These are phyloP conservation scores for Syzygium jambos DNA, from an alignment of 345 rosid genomes.

Conservation along the genomic window DNA sequence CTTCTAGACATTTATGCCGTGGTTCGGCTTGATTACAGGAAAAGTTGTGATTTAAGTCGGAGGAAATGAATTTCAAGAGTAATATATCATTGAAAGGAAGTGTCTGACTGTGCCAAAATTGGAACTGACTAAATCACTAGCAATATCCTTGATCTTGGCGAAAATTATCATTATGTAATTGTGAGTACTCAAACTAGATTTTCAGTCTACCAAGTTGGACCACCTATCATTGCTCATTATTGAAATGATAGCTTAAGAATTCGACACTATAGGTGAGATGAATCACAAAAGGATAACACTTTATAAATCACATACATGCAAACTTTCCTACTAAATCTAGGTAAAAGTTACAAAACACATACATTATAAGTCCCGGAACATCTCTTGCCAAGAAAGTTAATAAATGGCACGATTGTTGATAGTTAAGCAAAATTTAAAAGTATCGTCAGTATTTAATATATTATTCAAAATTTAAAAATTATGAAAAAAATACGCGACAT, in stretches of 20 bases:
- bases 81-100: not conserved
- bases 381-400: not conserved
- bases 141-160: not conserved
- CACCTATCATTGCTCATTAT: not conserved
- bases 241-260: not conserved
- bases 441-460: not conserved
- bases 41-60: not conserved
- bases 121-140: not conserved
- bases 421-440: not conserved
- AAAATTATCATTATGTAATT: not conserved
- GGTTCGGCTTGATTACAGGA: not conserved
- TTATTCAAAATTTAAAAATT: not conserved
- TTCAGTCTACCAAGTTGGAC: fast-evolving
- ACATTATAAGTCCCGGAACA: not conserved
- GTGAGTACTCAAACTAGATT: not conserved
- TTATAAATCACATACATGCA: not conserved
- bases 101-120: not conserved
- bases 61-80: not conserved
- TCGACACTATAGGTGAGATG: not conserved
- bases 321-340: not conserved
- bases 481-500: not conserved
- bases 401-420: not conserved
- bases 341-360: not conserved
- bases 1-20: not conserved
- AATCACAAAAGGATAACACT: not conserved